Base-by-base conservation (phyloP, 768 basidiomycete genomes). In the Lentinula guzmanii region DNA sequence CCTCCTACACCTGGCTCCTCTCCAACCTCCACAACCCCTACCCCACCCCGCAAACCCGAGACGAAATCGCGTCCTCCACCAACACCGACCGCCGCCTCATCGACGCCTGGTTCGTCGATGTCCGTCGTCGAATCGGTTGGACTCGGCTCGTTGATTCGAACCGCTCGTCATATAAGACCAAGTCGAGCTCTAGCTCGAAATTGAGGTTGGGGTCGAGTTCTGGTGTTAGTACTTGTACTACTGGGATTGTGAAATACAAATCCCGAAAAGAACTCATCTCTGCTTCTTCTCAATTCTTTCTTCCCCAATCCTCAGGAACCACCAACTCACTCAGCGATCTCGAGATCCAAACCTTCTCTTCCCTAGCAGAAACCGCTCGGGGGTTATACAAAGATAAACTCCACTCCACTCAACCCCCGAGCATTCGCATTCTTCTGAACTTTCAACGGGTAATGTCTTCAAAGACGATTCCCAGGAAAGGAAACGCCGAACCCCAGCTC, bases 71-170 rank as follows among this genome's bases (percentile, higher is more conserved):
- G 18, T 54, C 0, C 1, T 58, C 64, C 3, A 59, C 68, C 3
- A 42, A 57, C 21, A 65, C 0, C 62, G 60, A 15, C 1, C 1
- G 62, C 45, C 54, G 3, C 33, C 64, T 70, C 0, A n/a, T 75
- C 43, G 66, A 63, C 3, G 61, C 63, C 0, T 74, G 73, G 74
- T 75, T 74, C 8, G 43, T 58, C 33, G 70, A 66, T 1, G 63
- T 63, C 8, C 69, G 73, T 24, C 68, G 73, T 8, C 68, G 73
- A 2, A 72, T 75, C 0, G 74, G 74, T 1, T 74, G 74, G 73
- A 75, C 55, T 4, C n/a, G 8, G 1, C 16, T 52, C 43, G 6
- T 43, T 39, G 43, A 28, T 28, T 28, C 28, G 3, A 28, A 28
- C 28, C 28, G 28, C 28, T 28, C 24, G 7, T 42, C 31, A 33